Evolutionary conservation across 2,329 filamentous ascomycete genomes (phyloP), one percentile per base, ranked within the genome.

Genomic region (Ophiostoma populinum): DNA sequence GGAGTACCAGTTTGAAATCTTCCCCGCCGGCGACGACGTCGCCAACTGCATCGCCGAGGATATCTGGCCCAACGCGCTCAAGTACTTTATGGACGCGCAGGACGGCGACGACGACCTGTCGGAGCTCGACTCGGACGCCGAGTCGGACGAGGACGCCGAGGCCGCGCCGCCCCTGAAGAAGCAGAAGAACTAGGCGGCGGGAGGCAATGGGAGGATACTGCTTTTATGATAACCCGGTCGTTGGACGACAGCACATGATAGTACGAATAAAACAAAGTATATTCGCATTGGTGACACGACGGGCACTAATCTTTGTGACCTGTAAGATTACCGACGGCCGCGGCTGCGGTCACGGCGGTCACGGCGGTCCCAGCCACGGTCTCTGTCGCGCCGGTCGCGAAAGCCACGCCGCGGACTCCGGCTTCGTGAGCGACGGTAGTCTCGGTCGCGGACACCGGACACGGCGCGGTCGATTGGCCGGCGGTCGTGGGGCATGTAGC

Each of bases 31-130:
- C 16, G 83, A 92, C 46, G 79, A 86, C 42, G 56, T 95, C 32
- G 86, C 85, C 25, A 67, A 83, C 42, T 66, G 74, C 40, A 64
- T 95, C 46, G 73, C 79, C 7, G 86, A 95, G 51, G 87, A 95
- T 46, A 61, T 95, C 35, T 94, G 79, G 76, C 80, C 82, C 32
- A 73, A 75, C 43, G 87, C 86, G 39, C 76, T 92, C 54, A 82
- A 80, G 55, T 92, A 90, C 60, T 95, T 90, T 60, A 80, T 68
- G 35, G 68, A 80, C 58, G 80, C 81, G 30, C 73, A 78, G 51
- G 78, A 83, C 47, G n/a, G n/a, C n/a, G 60, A 70, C 37, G 74
- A 75, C 34, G 67, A 69, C 9, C 52, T 78, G 49, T 74, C 60
- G 47, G 81, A 86, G 40, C 52, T 70, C 28, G 77, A 86, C 43